Percentiles rank a stretch among this genome's conserved stretches.
phyloP scores from a whole-genome alignment of 805 yeast species.

The Candida argentea region DNA sequence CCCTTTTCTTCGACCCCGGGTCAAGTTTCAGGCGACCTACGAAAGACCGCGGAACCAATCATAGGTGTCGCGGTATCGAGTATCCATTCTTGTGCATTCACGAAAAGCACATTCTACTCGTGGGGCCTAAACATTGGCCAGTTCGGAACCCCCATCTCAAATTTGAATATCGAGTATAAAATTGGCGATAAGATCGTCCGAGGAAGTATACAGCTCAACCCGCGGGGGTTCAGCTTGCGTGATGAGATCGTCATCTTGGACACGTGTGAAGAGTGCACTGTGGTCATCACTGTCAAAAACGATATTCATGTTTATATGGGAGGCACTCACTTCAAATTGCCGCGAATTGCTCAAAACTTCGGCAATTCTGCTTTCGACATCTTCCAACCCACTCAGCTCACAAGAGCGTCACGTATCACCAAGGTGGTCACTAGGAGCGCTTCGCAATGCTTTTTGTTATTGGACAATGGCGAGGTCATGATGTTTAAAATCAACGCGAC shows the following conservation, averaged over 20 bases:
- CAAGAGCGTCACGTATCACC: conserved; percentile 26
- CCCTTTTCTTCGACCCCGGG: conserved; percentile 29
- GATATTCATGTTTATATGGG: conserved; percentile 56
- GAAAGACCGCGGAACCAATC: conserved; percentile 18
- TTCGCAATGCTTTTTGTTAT: conserved; percentile 36
- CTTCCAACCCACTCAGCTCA: conserved; percentile 43
- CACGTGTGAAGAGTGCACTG: conserved; percentile 62
- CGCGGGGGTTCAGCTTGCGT: conserved; percentile 30
- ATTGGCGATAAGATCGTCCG: conserved; percentile 18
- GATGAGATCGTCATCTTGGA: conserved; percentile 46
- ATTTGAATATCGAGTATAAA: conserved; percentile 14
- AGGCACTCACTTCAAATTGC: conserved; percentile 44
- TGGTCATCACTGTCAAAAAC: conserved; percentile 46
- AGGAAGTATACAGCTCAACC: conserved; percentile 30
- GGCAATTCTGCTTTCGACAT: conserved; percentile 34
- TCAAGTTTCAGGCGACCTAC: conserved; percentile 32
- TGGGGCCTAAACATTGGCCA: conserved; percentile 87
- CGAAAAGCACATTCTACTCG: conserved; percentile 36
- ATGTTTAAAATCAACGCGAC: conserved; percentile 19
- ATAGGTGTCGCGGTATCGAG: conserved; percentile 52
- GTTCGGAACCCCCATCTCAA: conserved; percentile 42
- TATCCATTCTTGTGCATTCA: conserved; percentile 56
- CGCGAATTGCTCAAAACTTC: conserved; percentile 26
- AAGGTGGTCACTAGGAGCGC: conserved; percentile 28
- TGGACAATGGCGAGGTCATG: conserved; percentile 52